Evolutionary conservation across 164 flowering plant genomes (phyloP).

Genomic region (Chimonanthus praecox): DNA sequence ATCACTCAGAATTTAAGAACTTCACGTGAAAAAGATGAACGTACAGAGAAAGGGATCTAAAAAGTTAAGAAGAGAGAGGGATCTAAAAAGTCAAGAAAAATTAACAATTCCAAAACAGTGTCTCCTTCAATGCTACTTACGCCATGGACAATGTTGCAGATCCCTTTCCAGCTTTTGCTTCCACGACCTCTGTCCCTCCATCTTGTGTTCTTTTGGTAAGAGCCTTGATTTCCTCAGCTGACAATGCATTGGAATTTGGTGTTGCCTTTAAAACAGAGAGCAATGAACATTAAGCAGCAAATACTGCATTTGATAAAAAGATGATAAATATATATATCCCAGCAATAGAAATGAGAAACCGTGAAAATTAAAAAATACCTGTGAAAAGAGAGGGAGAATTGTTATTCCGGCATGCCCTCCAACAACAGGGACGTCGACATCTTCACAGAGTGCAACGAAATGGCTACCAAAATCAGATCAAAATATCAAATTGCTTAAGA

Average conservation of each 20-base stretch:
- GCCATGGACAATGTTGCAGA: constrained; percentile 99
- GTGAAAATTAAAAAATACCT: constrained; percentile 31
- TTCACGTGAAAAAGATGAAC: not conserved
- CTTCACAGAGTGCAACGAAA: constrained; percentile 19
- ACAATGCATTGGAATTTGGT: constrained; percentile 58
- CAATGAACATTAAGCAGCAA: not conserved
- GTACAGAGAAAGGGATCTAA: not conserved
- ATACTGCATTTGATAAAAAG: not conserved
- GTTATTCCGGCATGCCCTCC: constrained; percentile 99
- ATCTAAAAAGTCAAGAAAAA: not conserved
- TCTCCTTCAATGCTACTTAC: constrained; percentile 39
- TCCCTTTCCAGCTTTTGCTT: constrained; percentile 99
- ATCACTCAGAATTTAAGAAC: not conserved
- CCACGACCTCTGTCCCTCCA: constrained; percentile 98
- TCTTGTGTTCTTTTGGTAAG: constrained; percentile 94
- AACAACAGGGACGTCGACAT: constrained; percentile 87
- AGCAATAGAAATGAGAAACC: not conserved
- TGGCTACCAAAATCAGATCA: not conserved
- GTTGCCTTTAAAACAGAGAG: constrained; percentile 46
- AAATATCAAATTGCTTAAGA: not conserved
- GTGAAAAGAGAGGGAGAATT: constrained; percentile 93
- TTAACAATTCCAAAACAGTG: not conserved
- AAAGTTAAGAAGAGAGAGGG: not conserved
- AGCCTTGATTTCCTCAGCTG: constrained; percentile 59
- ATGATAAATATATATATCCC: not conserved